These are phyloP conservation scores for Nicotiana knightiana DNA, from an alignment of 257 asterid species.

Conservation along the genomic window DNA sequence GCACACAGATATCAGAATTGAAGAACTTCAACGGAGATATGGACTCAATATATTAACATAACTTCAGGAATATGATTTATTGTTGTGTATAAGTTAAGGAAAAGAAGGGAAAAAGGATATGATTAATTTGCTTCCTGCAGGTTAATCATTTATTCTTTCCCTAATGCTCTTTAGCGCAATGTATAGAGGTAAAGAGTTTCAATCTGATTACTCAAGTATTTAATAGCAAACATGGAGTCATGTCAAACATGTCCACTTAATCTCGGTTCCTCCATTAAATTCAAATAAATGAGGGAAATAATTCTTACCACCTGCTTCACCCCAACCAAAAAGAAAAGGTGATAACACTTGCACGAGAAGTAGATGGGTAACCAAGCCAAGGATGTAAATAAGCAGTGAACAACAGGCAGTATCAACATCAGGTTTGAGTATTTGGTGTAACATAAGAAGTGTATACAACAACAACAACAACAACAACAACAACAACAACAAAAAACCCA, in stretches of 20 bases:
- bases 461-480: too few relatives aligned
- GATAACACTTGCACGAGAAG: background rate
- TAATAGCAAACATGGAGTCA: background rate
- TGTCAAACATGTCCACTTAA: background rate
- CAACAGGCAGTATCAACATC: background rate
- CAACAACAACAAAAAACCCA: too few relatives aligned
- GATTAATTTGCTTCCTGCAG: background rate
- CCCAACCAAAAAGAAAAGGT: background rate
- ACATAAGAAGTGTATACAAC: background rate
- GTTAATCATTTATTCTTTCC: background rate
- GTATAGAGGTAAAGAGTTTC: background rate
- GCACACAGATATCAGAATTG: background rate
- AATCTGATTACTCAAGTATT: background rate
- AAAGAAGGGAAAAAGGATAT: background rate
- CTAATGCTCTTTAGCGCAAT: background rate
- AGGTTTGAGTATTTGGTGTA: background rate
- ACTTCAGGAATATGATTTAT: background rate
- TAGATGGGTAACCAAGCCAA: background rate
- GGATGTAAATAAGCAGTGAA: background rate
- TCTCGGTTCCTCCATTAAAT: background rate
- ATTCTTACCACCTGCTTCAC: background rate
- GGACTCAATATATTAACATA: background rate
- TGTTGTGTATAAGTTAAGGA: background rate
- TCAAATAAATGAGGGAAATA: conserved; percentile 4
- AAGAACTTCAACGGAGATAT: background rate